These are phyloP conservation scores for Lachancea meyersii DNA, from an alignment of 805 yeast genomes.

Conservation along the genomic window DNA sequence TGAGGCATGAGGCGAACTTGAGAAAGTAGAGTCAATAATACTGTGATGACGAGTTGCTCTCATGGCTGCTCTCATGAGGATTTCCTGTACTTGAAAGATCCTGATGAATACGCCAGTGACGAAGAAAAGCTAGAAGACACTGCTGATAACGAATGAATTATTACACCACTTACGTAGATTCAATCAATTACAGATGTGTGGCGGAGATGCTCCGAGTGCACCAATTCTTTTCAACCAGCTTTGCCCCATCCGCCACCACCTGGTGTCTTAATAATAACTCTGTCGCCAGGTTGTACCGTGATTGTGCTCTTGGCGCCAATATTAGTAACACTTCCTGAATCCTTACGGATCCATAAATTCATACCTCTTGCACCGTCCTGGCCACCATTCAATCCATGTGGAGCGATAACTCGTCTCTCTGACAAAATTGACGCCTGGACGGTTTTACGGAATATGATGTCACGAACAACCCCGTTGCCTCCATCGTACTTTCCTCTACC, in stretches of 20 bases:
- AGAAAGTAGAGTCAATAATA: too few relatives aligned
- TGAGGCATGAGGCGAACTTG: too few relatives aligned
- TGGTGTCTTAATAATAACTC: conserved; percentile 64
- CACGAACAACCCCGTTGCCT: conserved; percentile 83
- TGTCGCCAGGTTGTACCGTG: conserved; percentile 52
- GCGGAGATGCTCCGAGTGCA: too few relatives aligned
- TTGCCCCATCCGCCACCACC: conserved; percentile 83
- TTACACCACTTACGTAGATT: too few relatives aligned
- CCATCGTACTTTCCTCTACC: conserved; percentile 70
- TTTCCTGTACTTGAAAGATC: too few relatives aligned
- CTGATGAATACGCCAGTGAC: too few relatives aligned
- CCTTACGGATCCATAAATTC: conserved; percentile 46
- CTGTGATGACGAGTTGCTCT: too few relatives aligned
- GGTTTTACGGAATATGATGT: conserved; percentile 68
- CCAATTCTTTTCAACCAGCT: not conserved
- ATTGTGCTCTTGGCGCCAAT: conserved; percentile 72
- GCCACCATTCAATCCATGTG: conserved; percentile 86
- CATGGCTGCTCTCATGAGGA: too few relatives aligned
- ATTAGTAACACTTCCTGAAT: conserved; percentile 34
- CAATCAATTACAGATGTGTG: too few relatives aligned
- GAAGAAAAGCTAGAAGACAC: too few relatives aligned
- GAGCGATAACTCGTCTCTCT: conserved; percentile 79
- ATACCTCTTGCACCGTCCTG: conserved; percentile 65
- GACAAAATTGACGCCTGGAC: conserved; percentile 75
- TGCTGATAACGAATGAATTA: too few relatives aligned